Percentiles rank a stretch among this genome's conserved stretches.
Conservation (phyloP, 1,139 yeast genomes). For the Kazachstania sp. region DNA sequence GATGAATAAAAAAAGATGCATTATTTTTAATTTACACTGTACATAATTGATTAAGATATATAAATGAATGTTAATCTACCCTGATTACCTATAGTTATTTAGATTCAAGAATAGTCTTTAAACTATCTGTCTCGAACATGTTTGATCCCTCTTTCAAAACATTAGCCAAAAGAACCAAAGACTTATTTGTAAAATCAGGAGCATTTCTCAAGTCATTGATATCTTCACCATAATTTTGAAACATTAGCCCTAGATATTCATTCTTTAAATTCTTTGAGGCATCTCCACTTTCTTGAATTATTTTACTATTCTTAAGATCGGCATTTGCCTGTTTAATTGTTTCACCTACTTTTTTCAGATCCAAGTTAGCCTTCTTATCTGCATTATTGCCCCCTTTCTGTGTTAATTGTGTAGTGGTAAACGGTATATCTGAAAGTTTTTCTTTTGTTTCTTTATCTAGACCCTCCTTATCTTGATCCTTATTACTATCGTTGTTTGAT, state of each 20-base stretch:
- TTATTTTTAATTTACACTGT: no score
- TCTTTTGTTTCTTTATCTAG: constrained; percentile 17
- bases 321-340: constrained; percentile 15
- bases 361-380: constrained; percentile 11
- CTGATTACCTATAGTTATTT: constrained; percentile 2
- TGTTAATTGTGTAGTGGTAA: constrained; percentile 25
- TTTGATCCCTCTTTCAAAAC: constrained; percentile 58
- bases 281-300: constrained; percentile 27
- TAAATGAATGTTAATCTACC: no score
- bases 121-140: constrained; percentile 55
- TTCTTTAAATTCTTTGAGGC: constrained; percentile 37
- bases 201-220: constrained; percentile 54
- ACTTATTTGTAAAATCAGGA: constrained; percentile 53
- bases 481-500: not conserved
- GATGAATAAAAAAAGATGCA: not conserved
- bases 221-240: constrained; percentile 53
- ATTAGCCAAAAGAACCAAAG: constrained; percentile 55
- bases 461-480: constrained; percentile 9
- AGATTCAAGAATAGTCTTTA: constrained; percentile 30
- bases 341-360: constrained; percentile 17
- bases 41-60: no score
- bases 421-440: constrained; percentile 21
- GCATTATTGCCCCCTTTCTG: constrained; percentile 15
- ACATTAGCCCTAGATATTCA: constrained; percentile 49
- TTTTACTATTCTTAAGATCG: constrained; percentile 7